A percentile compares a stretch with the other conserved stretches of the same genome.
phyloP scores from a whole-genome alignment of 2,329 filamentous ascomycete species.

The Aureobasidium sp. region DNA sequence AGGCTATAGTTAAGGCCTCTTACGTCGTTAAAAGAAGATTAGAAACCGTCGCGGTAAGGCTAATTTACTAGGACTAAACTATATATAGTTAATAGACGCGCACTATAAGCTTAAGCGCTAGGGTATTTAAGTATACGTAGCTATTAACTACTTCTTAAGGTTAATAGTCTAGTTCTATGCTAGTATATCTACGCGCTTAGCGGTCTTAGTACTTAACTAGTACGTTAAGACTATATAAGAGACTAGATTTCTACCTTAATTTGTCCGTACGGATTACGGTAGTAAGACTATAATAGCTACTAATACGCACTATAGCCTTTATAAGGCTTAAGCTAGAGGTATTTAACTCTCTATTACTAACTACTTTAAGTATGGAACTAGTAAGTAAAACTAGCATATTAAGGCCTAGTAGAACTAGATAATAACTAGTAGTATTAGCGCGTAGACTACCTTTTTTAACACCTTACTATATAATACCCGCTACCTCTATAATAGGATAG shows the following conservation, averaged over 20 bases:
- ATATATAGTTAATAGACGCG: conserved; percentile 5
- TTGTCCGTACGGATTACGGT: not conserved
- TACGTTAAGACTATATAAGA: not conserved
- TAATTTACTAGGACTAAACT: not conserved
- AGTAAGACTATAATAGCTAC: not conserved
- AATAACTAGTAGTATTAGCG: not conserved
- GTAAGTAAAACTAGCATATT: not conserved
- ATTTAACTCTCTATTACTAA: not conserved
- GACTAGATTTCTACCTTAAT: not conserved
- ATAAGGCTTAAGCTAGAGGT: not conserved
- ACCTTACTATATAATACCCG: not conserved
- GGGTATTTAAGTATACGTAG: conserved; percentile 1
- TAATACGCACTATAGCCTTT: not conserved
- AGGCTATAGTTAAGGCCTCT: not conserved
- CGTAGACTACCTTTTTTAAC: not conserved
- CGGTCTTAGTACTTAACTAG: not conserved
- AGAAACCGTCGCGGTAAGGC: conserved; percentile 20
- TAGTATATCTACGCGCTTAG: not conserved
- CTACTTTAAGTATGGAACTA: not conserved
- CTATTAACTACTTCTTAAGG: conserved; percentile 3
- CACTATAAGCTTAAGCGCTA: conserved; percentile 9
- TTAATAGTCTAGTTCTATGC: not conserved
- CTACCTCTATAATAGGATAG: not conserved
- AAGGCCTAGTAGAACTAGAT: not conserved
- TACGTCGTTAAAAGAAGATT: not conserved